These are phyloP conservation scores for Naganishia friedmannii DNA, from an alignment of 768 basidiomycete species.

Conservation along the genomic window DNA sequence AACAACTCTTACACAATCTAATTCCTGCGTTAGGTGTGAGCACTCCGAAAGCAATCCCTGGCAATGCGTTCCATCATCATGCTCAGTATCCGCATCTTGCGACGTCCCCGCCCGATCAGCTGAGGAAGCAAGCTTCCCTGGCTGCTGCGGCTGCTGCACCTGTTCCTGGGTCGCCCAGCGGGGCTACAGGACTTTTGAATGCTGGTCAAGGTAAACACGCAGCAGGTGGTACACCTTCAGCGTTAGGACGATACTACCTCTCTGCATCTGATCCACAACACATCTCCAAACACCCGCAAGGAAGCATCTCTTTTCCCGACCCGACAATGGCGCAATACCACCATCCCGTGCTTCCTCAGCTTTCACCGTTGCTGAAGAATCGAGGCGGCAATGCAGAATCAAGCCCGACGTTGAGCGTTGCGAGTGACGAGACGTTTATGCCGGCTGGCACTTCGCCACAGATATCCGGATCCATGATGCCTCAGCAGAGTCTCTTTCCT, in stretches of 20 bases:
- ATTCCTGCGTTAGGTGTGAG: conserved; percentile 23
- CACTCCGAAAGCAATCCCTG: background rate
- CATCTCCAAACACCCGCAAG: conserved; percentile 26
- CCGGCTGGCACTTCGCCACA: conserved; percentile 16
- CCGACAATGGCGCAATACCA: conserved; percentile 13
- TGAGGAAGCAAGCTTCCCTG: conserved; percentile 24
- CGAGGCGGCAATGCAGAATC: conserved; percentile 14
- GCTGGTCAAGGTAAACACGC: background rate
- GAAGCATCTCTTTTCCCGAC: conserved; percentile 26
- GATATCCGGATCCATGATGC: background rate
- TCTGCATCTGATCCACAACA: conserved; percentile 30
- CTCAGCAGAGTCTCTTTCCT: conserved; percentile 8
- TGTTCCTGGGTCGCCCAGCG: background rate
- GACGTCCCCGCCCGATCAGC: conserved; percentile 24
- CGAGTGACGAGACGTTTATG: conserved; percentile 33
- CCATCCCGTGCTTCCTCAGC: conserved; percentile 25
- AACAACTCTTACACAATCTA: conserved; percentile 7
- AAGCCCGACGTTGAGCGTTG: conserved; percentile 31
- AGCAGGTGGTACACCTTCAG: conserved; percentile 21
- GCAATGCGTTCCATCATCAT: conserved; percentile 7
- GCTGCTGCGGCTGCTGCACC: background rate
- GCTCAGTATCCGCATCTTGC: conserved; percentile 14
- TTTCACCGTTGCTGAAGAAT: conserved; percentile 19
- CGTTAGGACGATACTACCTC: conserved; percentile 33
- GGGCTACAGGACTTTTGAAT: too few species aligned